Conservation (phyloP, 2,329 filamentous ascomycete genomes). For the Fusarium acutatum region DNA sequence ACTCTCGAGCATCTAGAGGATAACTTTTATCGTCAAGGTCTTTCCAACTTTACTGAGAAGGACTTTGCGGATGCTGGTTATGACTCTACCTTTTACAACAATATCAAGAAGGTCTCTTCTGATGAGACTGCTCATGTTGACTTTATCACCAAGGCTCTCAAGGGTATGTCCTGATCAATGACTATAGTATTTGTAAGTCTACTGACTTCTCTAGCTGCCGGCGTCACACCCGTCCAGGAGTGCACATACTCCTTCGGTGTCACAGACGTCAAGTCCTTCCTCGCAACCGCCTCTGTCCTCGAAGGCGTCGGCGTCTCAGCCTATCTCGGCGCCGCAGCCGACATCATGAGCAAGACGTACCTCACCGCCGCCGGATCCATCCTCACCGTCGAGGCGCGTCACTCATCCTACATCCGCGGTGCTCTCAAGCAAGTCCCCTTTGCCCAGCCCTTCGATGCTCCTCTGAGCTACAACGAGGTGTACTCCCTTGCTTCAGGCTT, state of each 20-base stretch:
- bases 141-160: conserved; percentile 31
- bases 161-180: conserved; percentile 7
- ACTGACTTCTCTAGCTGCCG: conserved; percentile 44
- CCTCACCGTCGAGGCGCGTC: conserved; percentile 69
- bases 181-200: rapidly evolving
- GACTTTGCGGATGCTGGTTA: conserved; percentile 64
- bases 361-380: conserved; percentile 70
- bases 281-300: conserved; percentile 70
- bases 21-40: conserved; percentile 68
- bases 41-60: conserved; percentile 62
- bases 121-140: conserved; percentile 54
- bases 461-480: conserved; percentile 66
- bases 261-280: conserved; percentile 65
- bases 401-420: conserved; percentile 67
- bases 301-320: conserved; percentile 72
- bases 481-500: conserved; percentile 72
- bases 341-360: conserved; percentile 66
- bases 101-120: conserved; percentile 62
- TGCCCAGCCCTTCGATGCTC: conserved; percentile 67
- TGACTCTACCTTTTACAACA: conserved; percentile 61
- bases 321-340: conserved; percentile 69
- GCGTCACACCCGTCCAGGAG: conserved; percentile 58
- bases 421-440: conserved; percentile 60
- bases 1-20: conserved; percentile 67
- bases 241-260: conserved; percentile 69